Base-by-base conservation (phyloP, 495 filamentous ascomycete species). In the Melanomma pulvis-pyrius region DNA sequence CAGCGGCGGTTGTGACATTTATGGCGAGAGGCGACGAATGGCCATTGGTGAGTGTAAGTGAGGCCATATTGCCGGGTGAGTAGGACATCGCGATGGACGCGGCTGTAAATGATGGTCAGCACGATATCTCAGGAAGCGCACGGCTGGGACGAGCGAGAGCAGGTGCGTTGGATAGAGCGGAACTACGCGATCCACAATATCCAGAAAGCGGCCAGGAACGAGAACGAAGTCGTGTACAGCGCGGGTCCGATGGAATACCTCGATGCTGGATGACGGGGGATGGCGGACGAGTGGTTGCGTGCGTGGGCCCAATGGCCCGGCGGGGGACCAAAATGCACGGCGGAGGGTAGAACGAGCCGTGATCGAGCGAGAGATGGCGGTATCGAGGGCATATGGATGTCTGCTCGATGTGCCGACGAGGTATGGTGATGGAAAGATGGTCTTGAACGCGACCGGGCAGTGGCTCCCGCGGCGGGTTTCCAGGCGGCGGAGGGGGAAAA, bases 11-110 rank as follows among this genome's bases (percentile, higher is more conserved):
- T 9, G 75, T 67, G 58, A 77, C 65, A 60, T 80, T 73, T 36
- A 74, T 71, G 53, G 75, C 75, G 34, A 77, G 71, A 21, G 80
- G 79, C 60, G 76, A 75, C 53, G 74, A 59, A 71, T 82, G 81
- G 44, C 82, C 84, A 74, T 87, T 87, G 13, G 63, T 69, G 36
- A 68, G 55, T 48, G 78, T 74, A 62, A 76, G 71, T 61, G 78
- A 72, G 70, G 75, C 74, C 73, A 75, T 79, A 76, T 71, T 76
- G 56, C 58, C 53, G 5, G 71, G 61, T 41, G 60, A 47, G 28
- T 71, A 70, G 59, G 74, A 71, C 66, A 76, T 70, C 65, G 66
- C 68, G 67, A 75, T 67, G 63, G 76, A 74, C 70, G 70, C 73
- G 67, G 77, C 77, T 79, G 30, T 61, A 28, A 61, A 7, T 53